phyloP scores from a whole-genome alignment of 1,284 basidiomycete genomes.

The Inonotus hispidus region DNA sequence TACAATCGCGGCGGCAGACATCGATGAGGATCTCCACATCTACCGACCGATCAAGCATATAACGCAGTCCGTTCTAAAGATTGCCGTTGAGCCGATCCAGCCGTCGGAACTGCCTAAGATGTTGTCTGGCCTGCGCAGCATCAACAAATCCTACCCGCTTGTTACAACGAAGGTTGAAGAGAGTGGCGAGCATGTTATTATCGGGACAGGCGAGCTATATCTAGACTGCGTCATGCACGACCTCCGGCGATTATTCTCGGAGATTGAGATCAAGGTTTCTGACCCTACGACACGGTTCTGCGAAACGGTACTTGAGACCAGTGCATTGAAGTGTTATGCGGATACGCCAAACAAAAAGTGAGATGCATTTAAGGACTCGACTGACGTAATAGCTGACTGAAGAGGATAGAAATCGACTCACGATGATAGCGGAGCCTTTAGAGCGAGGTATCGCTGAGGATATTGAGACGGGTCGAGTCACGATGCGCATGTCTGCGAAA shows the following conservation, averaged over 20 bases:
- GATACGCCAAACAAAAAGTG: slow-evolving; percentile 99
- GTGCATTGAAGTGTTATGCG: slow-evolving; percentile 96
- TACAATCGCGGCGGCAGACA: slow-evolving; percentile 71
- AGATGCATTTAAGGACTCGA: slow-evolving; percentile 21
- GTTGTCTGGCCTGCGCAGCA: slow-evolving; percentile 91
- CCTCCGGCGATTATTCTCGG: slow-evolving; percentile 85
- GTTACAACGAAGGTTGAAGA: slow-evolving; percentile 96
- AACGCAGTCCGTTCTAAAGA: slow-evolving; percentile 96
- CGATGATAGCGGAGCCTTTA: slow-evolving; percentile 96
- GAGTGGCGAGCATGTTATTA: slow-evolving; percentile 93
- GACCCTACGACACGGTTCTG: slow-evolving; percentile 98
- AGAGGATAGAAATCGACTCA: slow-evolving; percentile 78
- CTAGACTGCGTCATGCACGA: slow-evolving; percentile 98
- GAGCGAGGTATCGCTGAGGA: slow-evolving; percentile 93
- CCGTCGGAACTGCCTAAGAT: slow-evolving; percentile 99
- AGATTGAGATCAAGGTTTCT: slow-evolving; percentile 99
- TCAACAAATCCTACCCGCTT: slow-evolving; percentile 98
- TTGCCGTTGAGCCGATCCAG: slow-evolving; percentile 96
- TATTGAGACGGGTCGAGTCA: slow-evolving; percentile 86
- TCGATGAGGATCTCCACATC: slow-evolving; percentile 86
- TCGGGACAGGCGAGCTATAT: slow-evolving; percentile 97
- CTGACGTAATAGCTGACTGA: slow-evolving; percentile 1
- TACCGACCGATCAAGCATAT: slow-evolving; percentile 95
- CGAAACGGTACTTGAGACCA: slow-evolving; percentile 98
- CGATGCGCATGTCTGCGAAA: slow-evolving; percentile 90